A percentile compares a stretch with the other conserved stretches of the same genome.
Conservation (phyloP, 129 eudicot genomes). For the Scalesia atractyloides region DNA sequence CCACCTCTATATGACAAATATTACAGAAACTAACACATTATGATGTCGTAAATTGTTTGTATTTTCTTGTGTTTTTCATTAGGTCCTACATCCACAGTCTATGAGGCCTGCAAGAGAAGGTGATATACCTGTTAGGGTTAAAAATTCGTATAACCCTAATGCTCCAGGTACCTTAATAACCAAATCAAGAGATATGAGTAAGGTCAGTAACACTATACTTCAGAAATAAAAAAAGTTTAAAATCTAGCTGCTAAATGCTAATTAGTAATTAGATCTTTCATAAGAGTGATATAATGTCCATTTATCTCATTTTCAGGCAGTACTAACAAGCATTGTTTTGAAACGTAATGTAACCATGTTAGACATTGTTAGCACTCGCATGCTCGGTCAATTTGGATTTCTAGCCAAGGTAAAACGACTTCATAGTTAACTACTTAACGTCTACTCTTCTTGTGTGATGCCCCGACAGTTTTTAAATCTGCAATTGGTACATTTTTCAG, state of each 20-base stretch:
- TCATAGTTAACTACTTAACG: too few relatives aligned
- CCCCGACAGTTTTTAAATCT: background rate
- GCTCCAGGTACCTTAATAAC: slow-evolving; percentile 98
- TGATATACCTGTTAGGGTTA: slow-evolving; percentile 93
- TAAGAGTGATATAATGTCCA: background rate
- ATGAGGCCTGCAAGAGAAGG: slow-evolving; percentile 99
- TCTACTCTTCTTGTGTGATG: too few relatives aligned
- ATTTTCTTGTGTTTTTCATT: slow-evolving; percentile 11
- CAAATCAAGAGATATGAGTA: slow-evolving; percentile 80
- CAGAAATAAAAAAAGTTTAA: background rate
- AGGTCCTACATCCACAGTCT: slow-evolving; percentile 99
- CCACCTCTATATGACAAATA: too few relatives aligned
- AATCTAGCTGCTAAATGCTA: background rate
- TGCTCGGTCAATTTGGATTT: slow-evolving; percentile 97
- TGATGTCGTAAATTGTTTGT: too few relatives aligned
- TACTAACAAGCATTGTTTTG: slow-evolving; percentile 88
- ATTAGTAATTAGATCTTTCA: background rate
- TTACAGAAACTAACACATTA: too few relatives aligned
- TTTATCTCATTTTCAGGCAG: slow-evolving; percentile 48
- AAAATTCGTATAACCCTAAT: slow-evolving; percentile 89
- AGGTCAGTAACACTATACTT: slow-evolving; percentile 44
- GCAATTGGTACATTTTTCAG: slow-evolving; percentile 29
- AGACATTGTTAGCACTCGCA: slow-evolving; percentile 89
- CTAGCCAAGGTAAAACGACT: slow-evolving; percentile 66
- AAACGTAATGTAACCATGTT: slow-evolving; percentile 90